Evolutionary conservation across 768 basidiomycete genomes (phyloP).

Genomic region (Lactarius pseudohatsudake): DNA sequence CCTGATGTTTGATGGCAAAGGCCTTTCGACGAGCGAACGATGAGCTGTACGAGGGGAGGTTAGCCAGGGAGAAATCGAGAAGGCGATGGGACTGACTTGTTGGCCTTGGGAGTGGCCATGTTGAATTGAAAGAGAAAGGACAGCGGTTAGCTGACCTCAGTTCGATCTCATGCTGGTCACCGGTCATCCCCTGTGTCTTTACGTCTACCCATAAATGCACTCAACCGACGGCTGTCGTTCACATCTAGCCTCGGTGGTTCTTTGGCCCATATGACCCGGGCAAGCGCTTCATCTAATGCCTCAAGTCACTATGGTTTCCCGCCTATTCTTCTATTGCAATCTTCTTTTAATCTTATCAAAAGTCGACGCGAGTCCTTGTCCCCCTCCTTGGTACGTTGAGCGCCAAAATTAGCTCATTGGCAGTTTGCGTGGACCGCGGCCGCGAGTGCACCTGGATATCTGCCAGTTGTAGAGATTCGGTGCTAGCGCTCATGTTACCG

Average conservation of each 20-base stretch:
- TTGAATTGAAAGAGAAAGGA: background rate
- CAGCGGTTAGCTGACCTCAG: conserved; percentile 3
- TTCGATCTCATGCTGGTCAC: conserved; percentile 4
- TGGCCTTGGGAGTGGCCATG: conserved; percentile 30
- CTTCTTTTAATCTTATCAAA: conserved; percentile 6
- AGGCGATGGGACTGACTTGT: conserved; percentile 19
- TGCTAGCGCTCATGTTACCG: background rate
- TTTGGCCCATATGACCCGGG: background rate
- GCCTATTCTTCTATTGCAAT: background rate
- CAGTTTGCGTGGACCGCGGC: background rate
- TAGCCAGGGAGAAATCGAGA: background rate
- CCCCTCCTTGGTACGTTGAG: background rate
- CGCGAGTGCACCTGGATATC: background rate
- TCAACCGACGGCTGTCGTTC: background rate
- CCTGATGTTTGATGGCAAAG: conserved; percentile 48
- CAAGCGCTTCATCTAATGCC: background rate
- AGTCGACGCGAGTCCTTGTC: background rate
- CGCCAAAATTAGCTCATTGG: background rate
- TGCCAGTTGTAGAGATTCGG: background rate
- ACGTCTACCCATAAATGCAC: background rate
- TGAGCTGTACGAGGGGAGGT: conserved; percentile 36
- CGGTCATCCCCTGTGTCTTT: background rate
- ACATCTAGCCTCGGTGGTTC: background rate
- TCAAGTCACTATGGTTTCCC: conserved; percentile 14
- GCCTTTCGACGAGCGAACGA: conserved; percentile 46